phyloP scores from a whole-genome alignment of 768 basidiomycete species.

The Symmetrospora coprosmae region DNA sequence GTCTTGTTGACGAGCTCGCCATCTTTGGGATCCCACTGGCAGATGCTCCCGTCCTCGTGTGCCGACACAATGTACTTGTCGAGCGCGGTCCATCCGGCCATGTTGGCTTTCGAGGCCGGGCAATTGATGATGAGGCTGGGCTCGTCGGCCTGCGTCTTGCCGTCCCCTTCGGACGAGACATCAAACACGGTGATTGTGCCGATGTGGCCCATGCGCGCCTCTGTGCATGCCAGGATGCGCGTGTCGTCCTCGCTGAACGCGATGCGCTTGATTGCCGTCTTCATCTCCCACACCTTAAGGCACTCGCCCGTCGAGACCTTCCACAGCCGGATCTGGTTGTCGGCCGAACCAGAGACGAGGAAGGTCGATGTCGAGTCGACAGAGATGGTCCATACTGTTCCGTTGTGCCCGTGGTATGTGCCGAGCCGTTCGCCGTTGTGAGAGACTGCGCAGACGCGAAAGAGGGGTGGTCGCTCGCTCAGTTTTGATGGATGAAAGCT shows the following conservation, averaged over 20 bases:
- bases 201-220: constrained; percentile 87
- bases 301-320: constrained; percentile 76
- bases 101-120: constrained; percentile 80
- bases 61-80: constrained; percentile 74
- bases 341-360: constrained; percentile 81
- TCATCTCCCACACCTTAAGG: constrained; percentile 91
- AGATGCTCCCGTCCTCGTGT: constrained; percentile 90
- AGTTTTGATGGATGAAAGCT: constrained; percentile 94
- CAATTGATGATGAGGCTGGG: constrained; percentile 29
- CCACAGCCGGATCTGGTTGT: constrained; percentile 87
- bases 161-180: constrained; percentile 70
- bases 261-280: constrained; percentile 91
- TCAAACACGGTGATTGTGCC: constrained; percentile 81
- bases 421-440: constrained; percentile 95
- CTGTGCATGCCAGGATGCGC: constrained; percentile 75
- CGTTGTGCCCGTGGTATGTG: constrained; percentile 92
- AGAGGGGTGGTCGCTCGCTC: too few species aligned
- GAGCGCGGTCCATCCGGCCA: constrained; percentile 73
- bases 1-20: constrained; percentile 5
- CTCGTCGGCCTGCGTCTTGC: constrained; percentile 37
- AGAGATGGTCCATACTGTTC: constrained; percentile 90
- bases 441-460: too few species aligned
- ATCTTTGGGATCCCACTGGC: constrained; percentile 55
- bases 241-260: constrained; percentile 71
- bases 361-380: constrained; percentile 77